Evolutionary conservation across 2,329 filamentous ascomycete species (phyloP), one percentile per base, ranked within the genome.

Genomic region (Ascochyta rabiei): DNA sequence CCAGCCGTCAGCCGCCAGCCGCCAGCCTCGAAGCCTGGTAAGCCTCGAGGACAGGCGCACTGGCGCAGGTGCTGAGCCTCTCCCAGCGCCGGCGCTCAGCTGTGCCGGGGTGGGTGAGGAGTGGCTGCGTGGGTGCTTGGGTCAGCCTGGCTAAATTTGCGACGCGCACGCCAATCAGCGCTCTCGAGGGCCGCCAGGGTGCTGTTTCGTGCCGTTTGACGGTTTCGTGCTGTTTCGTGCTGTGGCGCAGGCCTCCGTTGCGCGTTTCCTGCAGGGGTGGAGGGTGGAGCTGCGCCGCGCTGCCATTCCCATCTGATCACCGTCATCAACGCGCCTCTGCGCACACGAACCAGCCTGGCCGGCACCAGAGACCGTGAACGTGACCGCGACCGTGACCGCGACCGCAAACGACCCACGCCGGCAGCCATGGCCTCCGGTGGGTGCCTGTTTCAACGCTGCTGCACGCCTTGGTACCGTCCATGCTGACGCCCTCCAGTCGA

Each of bases 401-500:
- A 30, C 28, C 12, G 28, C 12, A 4, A 28, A 30, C 28, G 31
- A 31, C 41, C 13, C 38, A 12, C 47, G 47, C 34, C 23, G 21
- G 39, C 40, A 35, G 40, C 19, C 46, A 64, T 64, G 60, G 44
- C 57, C 40, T 53, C 58, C 38, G 43, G 60, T 58, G 53, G 8
- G 39, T 41, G 24, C n/a, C 23, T 16, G 16, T 28, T 34, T 23
- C 21, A 23, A 23, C 6, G 21, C 9, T n/a, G 19, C 26, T 23
- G 26, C 28, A 3, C 28, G 41, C 18, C 15, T 33, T 33, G 13
- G 8, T 15, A 16, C 16, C 2, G 23, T 48, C 56, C 51, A 28
- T 63, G 61, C 67, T 72, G 59, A 68, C 54, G 26, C 35, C 39
- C 23, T 33, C 21, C 56, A 73, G 71, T 66, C 65, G 82, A 86